Conservation (phyloP, 2,329 filamentous ascomycete genomes). For the Drechmeria coniospora region DNA sequence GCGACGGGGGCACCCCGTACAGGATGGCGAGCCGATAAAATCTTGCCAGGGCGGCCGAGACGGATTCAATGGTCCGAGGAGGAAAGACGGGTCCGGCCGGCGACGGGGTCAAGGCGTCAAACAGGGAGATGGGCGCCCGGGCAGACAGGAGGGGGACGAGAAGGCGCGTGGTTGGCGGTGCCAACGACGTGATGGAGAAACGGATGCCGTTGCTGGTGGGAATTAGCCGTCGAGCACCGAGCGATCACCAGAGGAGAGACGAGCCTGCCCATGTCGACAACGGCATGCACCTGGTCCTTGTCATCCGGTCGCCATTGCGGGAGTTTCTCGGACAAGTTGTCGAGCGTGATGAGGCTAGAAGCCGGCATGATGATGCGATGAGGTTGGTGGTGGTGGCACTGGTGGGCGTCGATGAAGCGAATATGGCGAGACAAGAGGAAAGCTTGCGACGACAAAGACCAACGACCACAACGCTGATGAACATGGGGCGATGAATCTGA, state of each 20-base stretch:
- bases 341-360: constrained; percentile 32
- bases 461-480: no score
- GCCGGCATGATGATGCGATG: constrained; percentile 15
- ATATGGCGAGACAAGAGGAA: no score
- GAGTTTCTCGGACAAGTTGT: constrained; percentile 33
- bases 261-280: constrained; percentile 47
- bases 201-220: constrained; percentile 68
- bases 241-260: constrained; percentile 3
- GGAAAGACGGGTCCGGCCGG: constrained; percentile 28
- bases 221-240: constrained; percentile 2
- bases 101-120: constrained; percentile 56
- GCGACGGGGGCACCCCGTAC: constrained; percentile 47
- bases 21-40: constrained; percentile 58
- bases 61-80: constrained; percentile 42
- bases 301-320: constrained; percentile 30
- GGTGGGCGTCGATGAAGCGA: no score
- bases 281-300: constrained; percentile 35
- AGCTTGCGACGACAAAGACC: no score
- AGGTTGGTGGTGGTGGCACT: not conserved
- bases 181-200: constrained; percentile 76
- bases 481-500: no score
- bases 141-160: constrained; percentile 66
- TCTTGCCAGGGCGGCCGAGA: constrained; percentile 49
- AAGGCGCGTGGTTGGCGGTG: constrained; percentile 53
- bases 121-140: constrained; percentile 69